Base-by-base conservation (phyloP, 2,329 filamentous ascomycete species). In the Apiospora hydei region DNA sequence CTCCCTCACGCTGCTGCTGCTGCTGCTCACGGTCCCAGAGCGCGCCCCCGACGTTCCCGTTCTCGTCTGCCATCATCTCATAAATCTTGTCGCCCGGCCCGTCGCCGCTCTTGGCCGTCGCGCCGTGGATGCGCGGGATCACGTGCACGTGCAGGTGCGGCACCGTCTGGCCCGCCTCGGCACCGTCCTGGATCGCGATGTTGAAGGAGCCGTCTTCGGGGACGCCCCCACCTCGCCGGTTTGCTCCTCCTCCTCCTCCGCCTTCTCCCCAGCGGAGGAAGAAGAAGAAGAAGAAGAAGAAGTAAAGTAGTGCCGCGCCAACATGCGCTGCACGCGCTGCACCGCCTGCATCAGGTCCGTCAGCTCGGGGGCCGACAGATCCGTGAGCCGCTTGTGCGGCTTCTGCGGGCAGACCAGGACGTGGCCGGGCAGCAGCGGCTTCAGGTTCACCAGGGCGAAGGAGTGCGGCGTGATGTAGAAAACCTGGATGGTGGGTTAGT, bases 391-490 rank as follows among this genome's bases (percentile, higher is more conserved):
- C 67, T 88, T 89, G 76, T 95, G 92, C 41, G 85, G 83, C 46
- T 87, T 87, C 26, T 90, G 88, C 0, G 96, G 94, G 76, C 93
- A 98, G 73, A 99, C 89, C 44, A 99, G 93, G 74, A 98, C 92
- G 84, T 99, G 96, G 72, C 96, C 96, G 0, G 95, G 95, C 1
- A 98, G 88, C 49, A 99, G 89, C 34, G 96, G 96, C 84, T 98
- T 98, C 81, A 98, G 90, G 84, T 99, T 99, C 72, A 98, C 95
- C 74, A 98, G 88, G 70, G 94, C 95, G 84, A 95, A 98, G 77
- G 92, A 94, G 78, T 93, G 88, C 0, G 89, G 87, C 1, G 95
- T 97, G 75, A 87, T 87, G 82, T 97, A 90, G 85, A 98, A 98
- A 85, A 98, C 94, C 93, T 98, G 76, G 43, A 57, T 2, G 43